These are phyloP conservation scores for Prunus mume DNA, from an alignment of 306 rosid genomes.

Conservation along the genomic window DNA sequence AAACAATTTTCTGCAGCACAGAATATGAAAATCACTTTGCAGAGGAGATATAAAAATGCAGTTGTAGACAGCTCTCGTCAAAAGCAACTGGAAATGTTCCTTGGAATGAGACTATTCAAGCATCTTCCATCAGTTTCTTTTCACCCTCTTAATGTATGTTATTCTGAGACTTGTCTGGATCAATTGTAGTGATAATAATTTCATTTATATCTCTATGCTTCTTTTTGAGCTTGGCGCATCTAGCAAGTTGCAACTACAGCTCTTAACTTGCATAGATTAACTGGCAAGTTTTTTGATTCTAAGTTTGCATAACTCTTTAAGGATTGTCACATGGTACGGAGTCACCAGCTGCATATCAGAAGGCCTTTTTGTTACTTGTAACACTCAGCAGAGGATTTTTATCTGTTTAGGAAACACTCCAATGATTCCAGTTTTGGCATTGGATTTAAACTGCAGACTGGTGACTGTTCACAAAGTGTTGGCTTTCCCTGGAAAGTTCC, in stretches of 20 bases:
- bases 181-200: conserved; percentile 26
- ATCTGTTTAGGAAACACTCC: background rate
- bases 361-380: background rate
- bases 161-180: conserved; percentile 34
- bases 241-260: conserved; percentile 14
- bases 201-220: conserved; percentile 8
- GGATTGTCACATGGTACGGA: background rate
- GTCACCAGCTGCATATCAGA: conserved; percentile 7
- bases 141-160: conserved; percentile 86
- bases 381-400: background rate
- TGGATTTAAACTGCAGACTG: background rate
- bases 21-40: conserved; percentile 92
- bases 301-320: conserved; percentile 1
- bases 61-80: conserved; percentile 97
- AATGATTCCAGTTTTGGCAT: background rate
- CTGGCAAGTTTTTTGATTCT: conserved; percentile 24
- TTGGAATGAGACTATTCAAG: conserved; percentile 93
- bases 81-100: conserved; percentile 94
- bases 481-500: background rate
- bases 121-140: conserved; percentile 94
- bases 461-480: conserved; percentile 8
- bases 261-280: conserved; percentile 5
- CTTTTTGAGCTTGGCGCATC: conserved; percentile 7
- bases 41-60: conserved; percentile 92
- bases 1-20: conserved; percentile 96